phyloP scores from a whole-genome alignment of 1,284 basidiomycete species.

The Rhodotorula sp. region DNA sequence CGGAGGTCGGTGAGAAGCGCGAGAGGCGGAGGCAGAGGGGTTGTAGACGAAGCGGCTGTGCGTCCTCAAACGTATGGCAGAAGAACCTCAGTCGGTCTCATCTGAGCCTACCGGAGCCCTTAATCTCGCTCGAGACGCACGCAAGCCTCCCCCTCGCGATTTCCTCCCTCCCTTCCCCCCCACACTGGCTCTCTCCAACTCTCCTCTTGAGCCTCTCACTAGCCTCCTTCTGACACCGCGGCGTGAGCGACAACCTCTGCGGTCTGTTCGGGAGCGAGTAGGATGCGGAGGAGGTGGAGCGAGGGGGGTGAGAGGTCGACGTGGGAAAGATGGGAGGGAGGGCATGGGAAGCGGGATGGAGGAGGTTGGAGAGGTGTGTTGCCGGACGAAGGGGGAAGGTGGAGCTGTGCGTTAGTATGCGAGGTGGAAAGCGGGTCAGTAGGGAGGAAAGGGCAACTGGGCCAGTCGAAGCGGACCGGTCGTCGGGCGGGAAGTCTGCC shows the following conservation, averaged over 20 bases:
- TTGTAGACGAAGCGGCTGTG: conserved; percentile 11
- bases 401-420: not conserved
- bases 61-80: no score
- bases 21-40: not conserved
- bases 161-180: not conserved
- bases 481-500: not conserved
- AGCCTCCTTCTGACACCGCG: not conserved
- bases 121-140: conserved; percentile 3
- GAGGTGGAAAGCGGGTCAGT: not conserved
- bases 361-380: not conserved
- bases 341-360: not conserved
- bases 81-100: no score
- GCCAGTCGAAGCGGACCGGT: conserved; percentile 4
- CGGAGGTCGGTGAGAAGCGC: not conserved
- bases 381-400: not conserved
- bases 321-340: no score
- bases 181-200: no score
- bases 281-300: conserved; percentile 25
- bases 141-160: not conserved
- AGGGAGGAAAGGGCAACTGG: no score
- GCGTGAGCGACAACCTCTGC: conserved; percentile 10
- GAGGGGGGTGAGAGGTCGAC: not conserved
- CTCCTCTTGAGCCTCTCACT: not conserved
- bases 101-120: no score
- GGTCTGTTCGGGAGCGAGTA: no score